Conservation (phyloP, 2,329 filamentous ascomycete genomes). For the Fusarium sp. region DNA sequence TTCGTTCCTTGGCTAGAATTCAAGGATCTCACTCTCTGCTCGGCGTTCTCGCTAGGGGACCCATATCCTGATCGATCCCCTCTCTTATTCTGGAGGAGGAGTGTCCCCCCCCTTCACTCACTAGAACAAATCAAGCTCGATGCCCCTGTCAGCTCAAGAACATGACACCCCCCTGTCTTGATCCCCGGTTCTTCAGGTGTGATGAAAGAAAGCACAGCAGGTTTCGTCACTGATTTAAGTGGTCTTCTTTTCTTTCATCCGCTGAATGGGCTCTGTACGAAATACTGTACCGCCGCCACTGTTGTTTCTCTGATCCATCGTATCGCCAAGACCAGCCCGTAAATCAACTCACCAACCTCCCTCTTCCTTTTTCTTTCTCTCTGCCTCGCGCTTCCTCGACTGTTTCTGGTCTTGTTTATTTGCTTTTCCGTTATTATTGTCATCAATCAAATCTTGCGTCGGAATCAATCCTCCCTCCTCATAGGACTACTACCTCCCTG, state of each 20-base stretch:
- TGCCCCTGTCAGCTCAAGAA: conserved; percentile 11
- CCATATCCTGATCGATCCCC: conserved; percentile 9
- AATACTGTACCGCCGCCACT: conserved; percentile 26
- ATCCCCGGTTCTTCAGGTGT: conserved; percentile 12
- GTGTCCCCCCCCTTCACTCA: background rate
- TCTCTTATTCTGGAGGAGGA: conserved; percentile 16
- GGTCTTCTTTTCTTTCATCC: background rate
- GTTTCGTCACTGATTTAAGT: background rate
- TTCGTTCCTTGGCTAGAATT: conserved; percentile 4
- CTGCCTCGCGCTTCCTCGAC: background rate
- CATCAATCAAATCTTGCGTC: conserved; percentile 15
- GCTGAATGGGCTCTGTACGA: conserved; percentile 4
- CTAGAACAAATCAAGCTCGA: conserved; percentile 19
- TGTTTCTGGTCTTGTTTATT: background rate
- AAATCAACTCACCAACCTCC: conserved; percentile 35
- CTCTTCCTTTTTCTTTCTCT: background rate
- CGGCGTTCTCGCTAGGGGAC: conserved; percentile 1
- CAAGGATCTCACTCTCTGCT: background rate
- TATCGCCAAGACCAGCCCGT: conserved; percentile 18
- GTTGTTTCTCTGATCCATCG: conserved; percentile 14
- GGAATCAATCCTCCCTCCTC: conserved; percentile 8
- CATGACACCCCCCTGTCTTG: conserved; percentile 17
- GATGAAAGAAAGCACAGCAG: background rate
- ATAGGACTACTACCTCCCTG: conserved; percentile 5
- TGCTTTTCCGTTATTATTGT: conserved; percentile 2